Conservation (phyloP, 2,329 filamentous ascomycete genomes). For the Dothideomycetidae sp. region DNA sequence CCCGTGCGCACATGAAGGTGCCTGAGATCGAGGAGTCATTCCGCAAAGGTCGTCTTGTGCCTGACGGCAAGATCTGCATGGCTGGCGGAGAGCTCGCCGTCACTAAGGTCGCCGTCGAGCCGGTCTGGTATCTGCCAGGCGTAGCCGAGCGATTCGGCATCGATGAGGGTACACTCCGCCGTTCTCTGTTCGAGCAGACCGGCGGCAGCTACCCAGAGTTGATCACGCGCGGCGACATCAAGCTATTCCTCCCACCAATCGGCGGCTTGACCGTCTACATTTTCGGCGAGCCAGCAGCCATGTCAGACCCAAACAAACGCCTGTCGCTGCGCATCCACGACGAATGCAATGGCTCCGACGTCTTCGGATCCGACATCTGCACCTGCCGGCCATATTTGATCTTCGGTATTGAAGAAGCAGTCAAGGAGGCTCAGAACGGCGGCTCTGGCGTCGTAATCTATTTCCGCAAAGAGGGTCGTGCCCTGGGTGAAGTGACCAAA, state of each 20-base stretch:
- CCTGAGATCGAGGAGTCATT: constrained; percentile 88
- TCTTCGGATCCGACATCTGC: constrained; percentile 96
- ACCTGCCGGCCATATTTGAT: constrained; percentile 92
- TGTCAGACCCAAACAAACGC: constrained; percentile 69
- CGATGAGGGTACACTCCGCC: constrained; percentile 75
- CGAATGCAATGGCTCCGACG: constrained; percentile 91
- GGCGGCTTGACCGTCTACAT: constrained; percentile 92
- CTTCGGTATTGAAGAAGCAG: constrained; percentile 92
- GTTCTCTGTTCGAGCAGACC: constrained; percentile 85
- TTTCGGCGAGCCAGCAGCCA: constrained; percentile 88
- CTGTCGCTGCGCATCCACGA: constrained; percentile 77
- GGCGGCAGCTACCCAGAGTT: constrained; percentile 93
- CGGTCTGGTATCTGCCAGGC: constrained; percentile 47
- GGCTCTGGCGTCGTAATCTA: constrained; percentile 95
- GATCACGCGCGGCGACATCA: constrained; percentile 88
- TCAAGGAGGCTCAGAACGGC: constrained; percentile 89
- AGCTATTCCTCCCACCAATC: constrained; percentile 89
- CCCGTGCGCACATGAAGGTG: constrained; percentile 90
- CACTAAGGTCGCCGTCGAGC: constrained; percentile 93
- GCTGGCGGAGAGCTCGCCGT: constrained; percentile 75
- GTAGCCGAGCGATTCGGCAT: constrained; percentile 88
- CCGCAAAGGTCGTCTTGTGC: constrained; percentile 55
- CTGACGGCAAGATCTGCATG: constrained; percentile 80
- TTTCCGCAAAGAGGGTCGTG: constrained; percentile 93
- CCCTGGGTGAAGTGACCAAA: constrained; percentile 89